phyloP scores from a whole-genome alignment of 2,329 filamentous ascomycete genomes.

The Canariomyces notabilis region DNA sequence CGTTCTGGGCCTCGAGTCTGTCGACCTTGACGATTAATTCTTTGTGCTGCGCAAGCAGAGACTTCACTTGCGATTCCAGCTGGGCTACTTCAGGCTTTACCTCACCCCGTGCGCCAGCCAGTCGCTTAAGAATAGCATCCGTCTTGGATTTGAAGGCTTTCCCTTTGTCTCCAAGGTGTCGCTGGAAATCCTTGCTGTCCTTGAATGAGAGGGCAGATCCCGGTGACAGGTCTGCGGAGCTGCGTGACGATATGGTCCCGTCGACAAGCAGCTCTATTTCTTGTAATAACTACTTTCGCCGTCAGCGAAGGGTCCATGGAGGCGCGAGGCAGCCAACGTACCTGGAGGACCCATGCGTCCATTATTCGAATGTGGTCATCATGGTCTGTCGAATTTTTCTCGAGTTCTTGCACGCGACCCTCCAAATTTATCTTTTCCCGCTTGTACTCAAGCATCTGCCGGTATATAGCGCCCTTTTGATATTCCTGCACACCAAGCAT shows the following conservation, averaged over 20 bases:
- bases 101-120: constrained; percentile 47
- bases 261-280: constrained; percentile 58
- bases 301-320: constrained; percentile 24
- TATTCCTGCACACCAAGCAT: constrained; percentile 58
- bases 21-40: constrained; percentile 72
- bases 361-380: constrained; percentile 89
- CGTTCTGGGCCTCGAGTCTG: constrained; percentile 69
- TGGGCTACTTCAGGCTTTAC: constrained; percentile 64
- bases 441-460: constrained; percentile 98
- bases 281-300: constrained; percentile 52
- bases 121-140: constrained; percentile 58
- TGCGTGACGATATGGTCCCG: constrained; percentile 40
- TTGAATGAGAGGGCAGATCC: constrained; percentile 57
- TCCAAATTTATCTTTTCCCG: constrained; percentile 81
- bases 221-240: constrained; percentile 47
- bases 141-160: constrained; percentile 72
- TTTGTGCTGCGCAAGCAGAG: constrained; percentile 76
- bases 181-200: constrained; percentile 67
- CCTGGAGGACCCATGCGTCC: constrained; percentile 92
- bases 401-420: constrained; percentile 71
- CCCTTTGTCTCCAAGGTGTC: constrained; percentile 71
- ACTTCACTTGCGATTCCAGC: constrained; percentile 69
- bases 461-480: constrained; percentile 93
- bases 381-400: constrained; percentile 73
- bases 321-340: constrained; percentile 35